Base-by-base conservation (phyloP, 495 filamentous ascomycete genomes). In the Annulohypoxylon maeteangense region DNA sequence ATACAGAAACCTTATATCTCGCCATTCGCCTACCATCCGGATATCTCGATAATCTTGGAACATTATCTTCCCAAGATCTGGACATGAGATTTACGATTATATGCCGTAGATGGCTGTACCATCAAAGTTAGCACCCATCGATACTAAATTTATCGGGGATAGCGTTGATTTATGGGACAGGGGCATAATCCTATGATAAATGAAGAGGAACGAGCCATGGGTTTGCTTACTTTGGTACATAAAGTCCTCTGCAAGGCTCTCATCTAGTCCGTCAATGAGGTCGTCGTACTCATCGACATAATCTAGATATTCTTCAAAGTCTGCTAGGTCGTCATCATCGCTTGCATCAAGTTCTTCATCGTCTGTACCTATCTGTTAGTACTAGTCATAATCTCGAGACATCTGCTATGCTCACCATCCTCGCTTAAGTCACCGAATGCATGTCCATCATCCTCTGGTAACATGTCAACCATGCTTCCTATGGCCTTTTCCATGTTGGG, bases 281-380 rank as follows among this genome's bases (percentile, higher is more conserved):
- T 54, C 29, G 14, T 54, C 50, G 27, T 54, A 54, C 5, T 32
- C 50, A 20, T 54, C 50, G n/a, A 54, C 16, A 23, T 51, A 51
- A n/a, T 14, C 50, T 20, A 54, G 4, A 12, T 32, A 54, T 34
- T 54, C 50, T 8, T 54, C 50, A 20, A 54, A 54, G 16, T 54
- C 50, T 34, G 14, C 50, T 1, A 32, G 14, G 29, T 34, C 29
- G 1, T 34, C 16, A 7, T 34, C 27, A 18, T 34, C 50, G 29
- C 50, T 51, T 29, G 23, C 11, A 7, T 51, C 27, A 16, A 31
- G n/a, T 32, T 63, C 22, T 45, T 54, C 32, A 20, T 62, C 62
- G 60, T 45, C 34, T 62, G 11, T 32, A 54, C 16, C 16, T 32
- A 7, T 4, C 18, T 20, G 18, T 54, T 20, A 54, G 27, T 14